Percentiles rank a stretch among this genome's conserved stretches.
Conservation (phyloP, 1,284 basidiomycete genomes). For the Trichosporon faecale region DNA sequence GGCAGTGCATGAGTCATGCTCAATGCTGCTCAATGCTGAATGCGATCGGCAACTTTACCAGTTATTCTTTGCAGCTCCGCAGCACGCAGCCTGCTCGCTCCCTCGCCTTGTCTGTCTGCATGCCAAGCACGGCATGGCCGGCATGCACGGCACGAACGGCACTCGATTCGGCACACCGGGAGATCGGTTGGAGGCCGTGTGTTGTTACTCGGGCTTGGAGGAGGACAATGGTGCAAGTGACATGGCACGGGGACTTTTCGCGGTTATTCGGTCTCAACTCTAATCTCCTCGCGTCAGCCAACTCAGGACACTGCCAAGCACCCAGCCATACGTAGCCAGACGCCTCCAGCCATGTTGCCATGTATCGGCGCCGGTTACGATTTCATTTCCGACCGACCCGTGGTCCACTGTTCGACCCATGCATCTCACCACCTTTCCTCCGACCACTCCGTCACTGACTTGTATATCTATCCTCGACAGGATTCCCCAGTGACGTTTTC, state of each 20-base stretch:
- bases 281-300: slow-evolving; percentile 5
- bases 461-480: not conserved
- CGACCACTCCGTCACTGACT: not conserved
- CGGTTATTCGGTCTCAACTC: slow-evolving; percentile 5
- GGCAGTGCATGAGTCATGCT: not conserved
- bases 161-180: not conserved
- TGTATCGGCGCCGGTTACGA: not conserved
- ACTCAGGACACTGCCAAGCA: not conserved
- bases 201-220: slow-evolving; percentile 1
- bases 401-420: not conserved
- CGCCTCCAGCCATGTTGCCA: not conserved
- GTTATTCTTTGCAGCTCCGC: not conserved
- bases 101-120: too few species aligned
- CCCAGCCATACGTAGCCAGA: not conserved
- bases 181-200: not conserved
- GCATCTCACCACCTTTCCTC: not conserved
- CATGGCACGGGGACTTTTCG: not conserved
- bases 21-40: not conserved
- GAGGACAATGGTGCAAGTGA: not conserved
- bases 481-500: slow-evolving; percentile 3
- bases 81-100: not conserved
- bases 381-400: not conserved
- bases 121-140: too few species aligned
- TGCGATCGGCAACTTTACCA: not conserved
- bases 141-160: not conserved